Evolutionary conservation across 1,284 basidiomycete genomes (phyloP).

Genomic region (Tylopilus sp.): DNA sequence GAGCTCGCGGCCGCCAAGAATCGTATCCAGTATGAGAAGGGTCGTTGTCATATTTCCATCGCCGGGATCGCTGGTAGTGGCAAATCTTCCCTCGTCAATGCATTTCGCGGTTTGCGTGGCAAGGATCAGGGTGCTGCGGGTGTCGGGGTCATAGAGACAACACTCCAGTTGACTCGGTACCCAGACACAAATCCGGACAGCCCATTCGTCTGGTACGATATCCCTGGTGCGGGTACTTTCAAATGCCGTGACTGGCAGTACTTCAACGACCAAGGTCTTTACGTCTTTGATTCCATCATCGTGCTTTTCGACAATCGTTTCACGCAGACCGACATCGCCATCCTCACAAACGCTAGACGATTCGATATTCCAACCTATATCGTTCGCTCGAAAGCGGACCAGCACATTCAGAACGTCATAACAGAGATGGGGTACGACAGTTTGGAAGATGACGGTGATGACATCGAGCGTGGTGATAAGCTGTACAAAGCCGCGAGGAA

Average conservation of each 20-base stretch:
- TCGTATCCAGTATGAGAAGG: constrained; percentile 25
- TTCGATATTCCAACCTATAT: constrained; percentile 33
- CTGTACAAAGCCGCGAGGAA: constrained; percentile 25
- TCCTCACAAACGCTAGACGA: constrained; percentile 28
- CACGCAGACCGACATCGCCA: constrained; percentile 33
- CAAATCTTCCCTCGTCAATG: constrained; percentile 30
- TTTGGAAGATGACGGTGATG: constrained; percentile 28
- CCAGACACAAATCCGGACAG: constrained; percentile 26
- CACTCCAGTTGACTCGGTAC: constrained; percentile 25
- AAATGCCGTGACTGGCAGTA: constrained; percentile 35
- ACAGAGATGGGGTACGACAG: constrained; percentile 28
- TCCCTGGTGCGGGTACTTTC: constrained; percentile 32
- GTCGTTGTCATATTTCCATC: constrained; percentile 23
- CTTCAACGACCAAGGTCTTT: constrained; percentile 35
- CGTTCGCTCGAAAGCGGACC: constrained; percentile 36
- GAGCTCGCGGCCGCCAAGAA: constrained; percentile 19
- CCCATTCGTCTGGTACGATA: constrained; percentile 31
- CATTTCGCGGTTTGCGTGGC: constrained; percentile 24
- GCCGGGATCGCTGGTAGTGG: constrained; percentile 14
- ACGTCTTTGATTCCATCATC: constrained; percentile 33
- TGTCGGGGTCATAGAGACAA: constrained; percentile 29
- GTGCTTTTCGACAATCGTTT: constrained; percentile 36
- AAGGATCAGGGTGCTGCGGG: constrained; percentile 23
- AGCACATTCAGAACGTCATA: constrained; percentile 28
- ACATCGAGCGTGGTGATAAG: constrained; percentile 14